Evolutionary conservation across 1,284 basidiomycete species (phyloP), one percentile per base, ranked within the genome.

Genomic region (Moesziomyces aphidis): DNA sequence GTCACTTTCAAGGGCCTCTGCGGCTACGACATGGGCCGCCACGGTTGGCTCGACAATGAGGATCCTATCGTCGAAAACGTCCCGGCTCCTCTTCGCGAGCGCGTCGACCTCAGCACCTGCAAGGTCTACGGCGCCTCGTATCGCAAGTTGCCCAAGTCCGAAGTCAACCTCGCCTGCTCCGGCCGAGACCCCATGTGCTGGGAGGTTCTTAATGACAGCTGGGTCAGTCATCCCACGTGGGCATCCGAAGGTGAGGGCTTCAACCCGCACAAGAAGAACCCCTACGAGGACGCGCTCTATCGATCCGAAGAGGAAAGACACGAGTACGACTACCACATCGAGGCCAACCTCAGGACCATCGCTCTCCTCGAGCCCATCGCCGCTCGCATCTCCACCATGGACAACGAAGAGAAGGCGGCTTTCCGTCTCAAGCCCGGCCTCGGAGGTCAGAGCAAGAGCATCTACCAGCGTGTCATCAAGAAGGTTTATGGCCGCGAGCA

Each of bases 301-400:
- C 93, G 93, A 85, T 92, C 93, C 77, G 97, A 99, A 85, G 97
- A 99, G 85, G 97, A 99, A 85, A 90, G 97, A 26, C 94, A 98
- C 87, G 97, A 99, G 86, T 99, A 95, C 86, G 95, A 97, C 82
- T 96, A 97, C 78, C 93, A 97, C 82, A 91, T 99, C 55, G 95
- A 98, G 84, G 94, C 92, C 45, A 91, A 98, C 80, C 87, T 91
- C 21, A 91, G 95, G 50, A 98, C 95, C 11, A 97, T 98, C 81
- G 91, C 93, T 1, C 87, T 97, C 49, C 89, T 99, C 61, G 95
- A 98, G 84, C 95, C 95, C 3, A 89, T 99, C 67, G 90, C 91
- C 73, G 89, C 89, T 43, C 91, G 95, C 53, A 92, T 99, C 80
- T 91, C 93, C 75, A 90, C 91, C 70, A 97, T 99, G 95, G 89